Conservation (phyloP, 1,139 yeast species). For the Geotrichum phurueaensis region DNA sequence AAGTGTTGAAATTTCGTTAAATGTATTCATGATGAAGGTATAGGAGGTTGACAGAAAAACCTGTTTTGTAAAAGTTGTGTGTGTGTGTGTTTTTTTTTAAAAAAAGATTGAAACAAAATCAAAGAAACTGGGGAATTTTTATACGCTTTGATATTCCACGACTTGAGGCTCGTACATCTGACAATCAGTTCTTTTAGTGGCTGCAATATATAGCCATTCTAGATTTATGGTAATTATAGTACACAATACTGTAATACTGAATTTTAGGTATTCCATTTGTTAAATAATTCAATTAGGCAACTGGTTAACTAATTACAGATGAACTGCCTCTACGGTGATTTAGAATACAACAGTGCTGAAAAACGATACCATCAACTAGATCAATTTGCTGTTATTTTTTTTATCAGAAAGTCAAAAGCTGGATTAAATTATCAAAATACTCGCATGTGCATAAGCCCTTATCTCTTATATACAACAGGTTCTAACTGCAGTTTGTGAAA, state of each 20-base stretch:
- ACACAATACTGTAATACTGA: neutral
- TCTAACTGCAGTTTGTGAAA: neutral
- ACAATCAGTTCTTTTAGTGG: neutral
- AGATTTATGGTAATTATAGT: neutral
- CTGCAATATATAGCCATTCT: neutral
- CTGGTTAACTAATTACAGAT: neutral
- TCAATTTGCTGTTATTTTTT: too few species aligned
- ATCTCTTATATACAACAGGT: too few species aligned
- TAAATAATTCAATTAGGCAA: neutral
- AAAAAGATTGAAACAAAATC: neutral
- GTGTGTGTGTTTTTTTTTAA: neutral
- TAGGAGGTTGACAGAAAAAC: neutral
- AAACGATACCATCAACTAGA: neutral
- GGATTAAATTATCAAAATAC: neutral
- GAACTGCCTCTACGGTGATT: too few species aligned
- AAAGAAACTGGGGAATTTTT: neutral
- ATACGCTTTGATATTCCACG: neutral
- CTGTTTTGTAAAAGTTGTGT: neutral
- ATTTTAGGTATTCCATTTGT: neutral
- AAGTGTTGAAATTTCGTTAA: conserved; percentile 2
- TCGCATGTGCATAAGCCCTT: too few species aligned
- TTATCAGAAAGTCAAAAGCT: neutral
- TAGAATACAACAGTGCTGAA: too few species aligned
- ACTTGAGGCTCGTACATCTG: neutral
- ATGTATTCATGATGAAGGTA: neutral